Base-by-base conservation (phyloP, 106 monocot species). In the Phalaenopsis equestris region DNA sequence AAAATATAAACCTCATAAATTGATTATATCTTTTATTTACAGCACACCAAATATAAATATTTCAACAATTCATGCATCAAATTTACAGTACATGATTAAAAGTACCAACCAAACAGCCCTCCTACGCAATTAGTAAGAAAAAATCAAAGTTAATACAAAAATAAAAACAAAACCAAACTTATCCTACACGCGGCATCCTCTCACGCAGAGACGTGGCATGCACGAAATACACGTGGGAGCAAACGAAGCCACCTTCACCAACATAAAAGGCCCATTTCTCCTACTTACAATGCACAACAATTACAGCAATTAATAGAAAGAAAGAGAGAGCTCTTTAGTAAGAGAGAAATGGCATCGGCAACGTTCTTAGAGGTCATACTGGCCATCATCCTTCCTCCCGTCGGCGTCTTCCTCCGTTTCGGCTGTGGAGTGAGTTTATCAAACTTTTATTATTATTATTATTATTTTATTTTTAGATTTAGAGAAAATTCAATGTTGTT, bases 341-440 rank as follows among this genome's bases (percentile, higher is more conserved):
- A 5, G 24, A 77, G 56, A 55, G 81, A 46, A 4, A 88, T 88
- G 88, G 88, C 82, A n/a, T 72, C 88, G 7, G 88, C 75, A 57
- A 88, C 88, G 41, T 80, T 88, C 77, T 8, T 88, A 23, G 88
- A 88, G 56, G 73, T 88, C 17, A 8, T 88, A 41, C 68, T 88
- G 3, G 88, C 88, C 57, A 85, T 88, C 21, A 17, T 88, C 19
- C 80, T 88, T 72, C 88, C 88, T 45, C 88, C 88, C 5, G 77
- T 88, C 19, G 88, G 88, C 6, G 88, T 88, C 77, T 88, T 88
- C 78, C 85, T 88, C 42, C 88, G 88, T 30, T 88, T 82, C 58
- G 88, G 88, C 70, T 80, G 79, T 48, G 88, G 82, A 15, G 88
- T 88, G 78, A 85, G 88, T 79, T 18, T 14, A 6, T 67, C 43